A percentile compares a stretch with the other conserved stretches of the same genome.
Evolutionary conservation across 257 asterid species (phyloP).

Genomic region (Mitragyna speciosa): DNA sequence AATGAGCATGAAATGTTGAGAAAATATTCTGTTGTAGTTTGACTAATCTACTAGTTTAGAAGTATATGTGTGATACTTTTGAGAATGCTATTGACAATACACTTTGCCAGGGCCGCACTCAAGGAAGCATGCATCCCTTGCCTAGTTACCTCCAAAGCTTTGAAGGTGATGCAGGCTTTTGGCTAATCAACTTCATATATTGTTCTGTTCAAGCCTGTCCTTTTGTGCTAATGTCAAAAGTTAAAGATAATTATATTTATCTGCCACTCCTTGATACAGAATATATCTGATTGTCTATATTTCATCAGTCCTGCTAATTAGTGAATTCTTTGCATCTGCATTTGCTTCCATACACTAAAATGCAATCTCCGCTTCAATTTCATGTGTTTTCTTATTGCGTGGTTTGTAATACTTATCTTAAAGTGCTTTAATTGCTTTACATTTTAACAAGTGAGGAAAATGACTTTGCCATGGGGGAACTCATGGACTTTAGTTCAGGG

Average conservation of each 20-base stretch:
- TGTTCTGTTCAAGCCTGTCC: conserved; percentile 18
- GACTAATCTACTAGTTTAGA: conserved; percentile 15
- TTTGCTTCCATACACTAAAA: neutral
- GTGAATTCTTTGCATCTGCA: neutral
- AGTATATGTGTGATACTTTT: conserved; percentile 14
- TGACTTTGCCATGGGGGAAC: neutral
- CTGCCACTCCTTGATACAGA: conserved; percentile 8
- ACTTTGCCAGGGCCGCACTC: conserved; percentile 31
- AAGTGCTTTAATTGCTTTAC: neutral
- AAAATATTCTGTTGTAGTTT: neutral
- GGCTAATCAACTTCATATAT: conserved; percentile 23
- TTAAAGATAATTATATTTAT: conserved; percentile 18
- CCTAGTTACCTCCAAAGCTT: conserved; percentile 27
- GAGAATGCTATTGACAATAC: conserved; percentile 25
- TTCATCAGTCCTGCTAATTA: neutral
- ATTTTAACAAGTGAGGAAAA: neutral
- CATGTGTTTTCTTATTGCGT: neutral
- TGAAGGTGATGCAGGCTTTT: conserved; percentile 26
- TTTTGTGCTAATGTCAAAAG: neutral
- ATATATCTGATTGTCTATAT: neutral
- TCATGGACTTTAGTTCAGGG: neutral
- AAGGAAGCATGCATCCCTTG: conserved; percentile 30
- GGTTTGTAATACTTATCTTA: neutral
- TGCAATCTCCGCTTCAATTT: neutral
- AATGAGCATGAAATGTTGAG: neutral